phyloP scores from a whole-genome alignment of 116 monocot species.

The Zostera marina region DNA sequence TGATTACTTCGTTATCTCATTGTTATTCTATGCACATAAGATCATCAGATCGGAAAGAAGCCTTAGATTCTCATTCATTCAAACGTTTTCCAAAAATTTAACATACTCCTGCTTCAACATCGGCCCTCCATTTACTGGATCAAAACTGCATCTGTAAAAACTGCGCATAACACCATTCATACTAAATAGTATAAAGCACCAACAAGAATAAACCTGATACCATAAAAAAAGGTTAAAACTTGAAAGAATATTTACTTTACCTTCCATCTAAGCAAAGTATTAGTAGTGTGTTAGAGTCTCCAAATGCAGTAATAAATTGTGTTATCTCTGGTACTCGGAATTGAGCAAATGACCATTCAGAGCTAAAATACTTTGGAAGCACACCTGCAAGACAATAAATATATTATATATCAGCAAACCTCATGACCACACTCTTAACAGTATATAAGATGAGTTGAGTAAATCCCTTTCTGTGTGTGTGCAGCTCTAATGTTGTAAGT shows the following conservation, averaged over 20 bases:
- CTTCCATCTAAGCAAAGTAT: slow-evolving; percentile 84
- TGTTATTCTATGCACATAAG: background rate
- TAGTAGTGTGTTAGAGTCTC: slow-evolving; percentile 52
- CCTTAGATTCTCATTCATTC: background rate
- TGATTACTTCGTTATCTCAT: background rate
- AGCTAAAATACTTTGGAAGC: slow-evolving; percentile 90
- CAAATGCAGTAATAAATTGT: slow-evolving; percentile 64
- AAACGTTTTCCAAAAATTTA: slow-evolving; percentile 21
- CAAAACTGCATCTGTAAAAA: slow-evolving; percentile 76
- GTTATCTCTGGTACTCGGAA: slow-evolving; percentile 62
- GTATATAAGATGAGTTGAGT: no score
- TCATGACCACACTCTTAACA: no score
- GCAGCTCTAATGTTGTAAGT: no score
- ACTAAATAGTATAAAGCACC: background rate
- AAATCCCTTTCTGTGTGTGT: no score
- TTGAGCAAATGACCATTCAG: slow-evolving; percentile 96
- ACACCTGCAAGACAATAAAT: slow-evolving; percentile 27
- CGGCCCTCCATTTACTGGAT: slow-evolving; percentile 46
- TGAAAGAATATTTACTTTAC: slow-evolving; percentile 13
- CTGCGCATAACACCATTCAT: slow-evolving; percentile 13
- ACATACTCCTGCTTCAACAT: slow-evolving; percentile 65
- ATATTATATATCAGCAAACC: no score
- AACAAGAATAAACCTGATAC: background rate
- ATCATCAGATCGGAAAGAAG: background rate
- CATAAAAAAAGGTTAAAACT: background rate